Evolutionary conservation across 371 early-diverging fungal genomes (phyloP).

Genomic region (Coemansia sp.): DNA sequence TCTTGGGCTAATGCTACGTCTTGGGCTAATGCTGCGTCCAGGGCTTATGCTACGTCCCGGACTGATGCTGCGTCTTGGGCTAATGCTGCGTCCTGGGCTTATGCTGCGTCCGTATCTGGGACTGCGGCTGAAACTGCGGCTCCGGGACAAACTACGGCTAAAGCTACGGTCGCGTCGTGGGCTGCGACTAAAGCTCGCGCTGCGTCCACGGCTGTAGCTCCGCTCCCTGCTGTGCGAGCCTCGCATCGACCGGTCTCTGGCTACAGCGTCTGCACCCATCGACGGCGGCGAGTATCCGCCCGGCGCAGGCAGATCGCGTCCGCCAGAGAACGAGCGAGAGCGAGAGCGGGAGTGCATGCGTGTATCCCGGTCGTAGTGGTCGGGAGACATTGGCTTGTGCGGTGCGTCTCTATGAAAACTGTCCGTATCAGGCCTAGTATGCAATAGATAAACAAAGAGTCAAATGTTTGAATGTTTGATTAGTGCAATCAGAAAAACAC

Average conservation of each 20-base stretch:
- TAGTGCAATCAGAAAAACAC: neutral
- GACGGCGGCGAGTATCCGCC: conserved; percentile 21
- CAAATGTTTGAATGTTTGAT: neutral
- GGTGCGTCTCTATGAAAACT: neutral
- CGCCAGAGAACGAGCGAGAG: conserved; percentile 25
- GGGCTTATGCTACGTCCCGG: conserved; percentile 17
- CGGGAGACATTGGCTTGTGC: neutral
- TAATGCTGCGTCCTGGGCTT: conserved; percentile 16
- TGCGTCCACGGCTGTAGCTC: conserved; percentile 15
- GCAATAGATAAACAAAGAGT: neutral
- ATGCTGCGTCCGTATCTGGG: conserved; percentile 15
- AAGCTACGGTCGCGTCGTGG: conserved; percentile 17
- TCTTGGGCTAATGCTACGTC: too few relatives aligned
- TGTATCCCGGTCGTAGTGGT: neutral
- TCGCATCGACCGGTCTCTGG: neutral
- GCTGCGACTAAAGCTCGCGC: conserved; percentile 14
- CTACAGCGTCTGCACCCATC: neutral
- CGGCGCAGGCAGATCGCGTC: conserved; percentile 11
- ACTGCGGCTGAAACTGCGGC: conserved; percentile 15
- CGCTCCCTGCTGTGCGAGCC: conserved; percentile 7
- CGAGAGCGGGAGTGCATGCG: conserved; percentile 10
- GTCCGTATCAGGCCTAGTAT: neutral
- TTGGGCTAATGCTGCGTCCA: neutral
- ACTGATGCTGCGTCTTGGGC: conserved; percentile 18
- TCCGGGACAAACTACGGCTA: conserved; percentile 17